A percentile compares a stretch with the other conserved stretches of the same genome.
These are phyloP conservation scores for Coniochaeta prunicola DNA, from an alignment of 2,329 filamentous ascomycete species.

Conservation along the genomic window DNA sequence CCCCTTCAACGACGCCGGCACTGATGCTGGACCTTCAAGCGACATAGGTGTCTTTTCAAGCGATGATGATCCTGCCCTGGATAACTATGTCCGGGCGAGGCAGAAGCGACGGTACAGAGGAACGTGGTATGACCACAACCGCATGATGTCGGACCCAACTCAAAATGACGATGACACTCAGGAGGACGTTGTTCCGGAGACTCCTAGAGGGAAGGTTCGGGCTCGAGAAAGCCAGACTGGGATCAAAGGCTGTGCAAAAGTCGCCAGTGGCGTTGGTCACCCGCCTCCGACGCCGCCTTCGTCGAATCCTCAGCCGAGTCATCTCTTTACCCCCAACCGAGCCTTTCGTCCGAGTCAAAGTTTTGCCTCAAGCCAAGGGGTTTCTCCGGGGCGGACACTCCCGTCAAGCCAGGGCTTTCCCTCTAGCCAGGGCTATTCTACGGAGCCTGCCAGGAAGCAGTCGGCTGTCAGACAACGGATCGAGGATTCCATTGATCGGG, in stretches of 20 bases:
- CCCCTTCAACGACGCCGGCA: neutral
- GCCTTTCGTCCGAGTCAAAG: neutral
- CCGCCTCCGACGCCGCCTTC: neutral
- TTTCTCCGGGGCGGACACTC: neutral
- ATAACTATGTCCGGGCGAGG: constrained; percentile 51
- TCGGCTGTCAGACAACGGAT: neutral
- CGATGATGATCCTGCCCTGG: constrained; percentile 61
- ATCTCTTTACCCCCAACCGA: neutral
- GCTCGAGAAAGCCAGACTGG: neutral
- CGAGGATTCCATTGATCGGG: neutral
- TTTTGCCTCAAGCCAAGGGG: neutral
- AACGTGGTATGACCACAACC: constrained; percentile 58
- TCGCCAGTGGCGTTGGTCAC: neutral
- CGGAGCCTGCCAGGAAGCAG: neutral
- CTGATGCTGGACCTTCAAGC: constrained; percentile 41
- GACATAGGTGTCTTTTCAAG: constrained; percentile 66
- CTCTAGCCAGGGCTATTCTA: neutral
- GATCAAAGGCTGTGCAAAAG: neutral
- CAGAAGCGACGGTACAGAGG: constrained; percentile 57
- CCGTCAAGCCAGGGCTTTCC: neutral
- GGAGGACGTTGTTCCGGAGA: neutral
- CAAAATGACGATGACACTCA: neutral
- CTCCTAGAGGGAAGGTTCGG: neutral
- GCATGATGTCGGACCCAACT: neutral
- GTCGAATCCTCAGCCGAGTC: neutral